Percentiles rank a stretch among this genome's conserved stretches.
phyloP scores from a whole-genome alignment of 176 grass and related monocot genomes.

The Bolboschoenus planiculmis region DNA sequence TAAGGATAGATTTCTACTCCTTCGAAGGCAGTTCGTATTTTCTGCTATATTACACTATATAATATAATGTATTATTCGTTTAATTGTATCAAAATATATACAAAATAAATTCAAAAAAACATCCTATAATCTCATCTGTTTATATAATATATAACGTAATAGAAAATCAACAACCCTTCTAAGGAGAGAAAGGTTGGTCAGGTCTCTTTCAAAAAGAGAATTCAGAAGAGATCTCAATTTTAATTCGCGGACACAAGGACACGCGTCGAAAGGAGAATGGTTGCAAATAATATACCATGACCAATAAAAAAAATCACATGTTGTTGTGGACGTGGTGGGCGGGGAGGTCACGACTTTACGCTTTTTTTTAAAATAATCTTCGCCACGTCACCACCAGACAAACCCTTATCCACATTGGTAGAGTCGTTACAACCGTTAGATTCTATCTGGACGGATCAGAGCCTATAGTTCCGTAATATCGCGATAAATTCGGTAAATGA shows the following conservation, averaged over 20 bases:
- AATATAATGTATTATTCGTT: no score
- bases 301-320: slow-evolving; percentile 16
- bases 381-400: slow-evolving; percentile 23
- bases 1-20: no score
- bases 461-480: neutral
- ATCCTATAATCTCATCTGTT: no score
- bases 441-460: neutral
- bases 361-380: neutral
- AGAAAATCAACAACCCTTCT: no score
- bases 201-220: neutral
- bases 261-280: slow-evolving; percentile 1
- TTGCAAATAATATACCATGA: neutral
- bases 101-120: no score
- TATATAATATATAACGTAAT: no score
- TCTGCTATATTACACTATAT: no score
- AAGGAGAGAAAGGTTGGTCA: no score
- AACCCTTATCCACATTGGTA: slow-evolving; percentile 25
- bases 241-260: neutral
- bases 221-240: neutral
- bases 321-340: neutral
- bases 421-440: neutral
- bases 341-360: neutral
- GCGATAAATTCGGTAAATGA: neutral
- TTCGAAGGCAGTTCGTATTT: no score
- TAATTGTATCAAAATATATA: no score